Evolutionary conservation across 1,139 yeast species (phyloP).

Genomic region (Yamadazyma conglobata): DNA sequence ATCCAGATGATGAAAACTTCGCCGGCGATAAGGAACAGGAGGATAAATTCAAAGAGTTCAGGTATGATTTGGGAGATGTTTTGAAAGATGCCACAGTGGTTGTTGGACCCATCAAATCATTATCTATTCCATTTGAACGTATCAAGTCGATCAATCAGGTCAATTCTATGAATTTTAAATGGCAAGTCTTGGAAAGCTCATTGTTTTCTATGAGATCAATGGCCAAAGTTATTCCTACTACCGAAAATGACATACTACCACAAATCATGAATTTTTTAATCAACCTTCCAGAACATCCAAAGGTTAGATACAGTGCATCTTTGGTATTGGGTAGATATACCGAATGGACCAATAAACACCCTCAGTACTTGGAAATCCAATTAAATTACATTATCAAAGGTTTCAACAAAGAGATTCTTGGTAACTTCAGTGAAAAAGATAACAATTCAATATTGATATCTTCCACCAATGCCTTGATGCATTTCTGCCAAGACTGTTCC

Average conservation of each 20-base stretch:
- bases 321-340: conserved; percentile 91
- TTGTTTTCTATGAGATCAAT: conserved; percentile 86
- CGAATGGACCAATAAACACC: conserved; percentile 89
- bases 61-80: conserved; percentile 97
- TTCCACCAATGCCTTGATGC: conserved; percentile 92
- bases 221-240: conserved; percentile 83
- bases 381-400: conserved; percentile 82
- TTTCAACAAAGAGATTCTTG: conserved; percentile 29
- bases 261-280: conserved; percentile 68
- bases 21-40: conserved; percentile 74
- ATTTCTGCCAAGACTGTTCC: conserved; percentile 90
- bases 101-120: conserved; percentile 70
- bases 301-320: conserved; percentile 88
- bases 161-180: conserved; percentile 34
- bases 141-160: conserved; percentile 39
- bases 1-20: conserved; percentile 59
- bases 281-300: conserved; percentile 79
- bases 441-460: conserved; percentile 67
- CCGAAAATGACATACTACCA: conserved; percentile 70
- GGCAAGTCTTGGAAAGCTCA: conserved; percentile 93
- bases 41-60: conserved; percentile 87
- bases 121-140: conserved; percentile 57
- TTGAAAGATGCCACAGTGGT: conserved; percentile 92
- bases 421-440: conserved; percentile 14
- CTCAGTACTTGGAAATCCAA: conserved; percentile 77